Conservation (phyloP, 441 rosid species). For the Adansonia gregorii region DNA sequence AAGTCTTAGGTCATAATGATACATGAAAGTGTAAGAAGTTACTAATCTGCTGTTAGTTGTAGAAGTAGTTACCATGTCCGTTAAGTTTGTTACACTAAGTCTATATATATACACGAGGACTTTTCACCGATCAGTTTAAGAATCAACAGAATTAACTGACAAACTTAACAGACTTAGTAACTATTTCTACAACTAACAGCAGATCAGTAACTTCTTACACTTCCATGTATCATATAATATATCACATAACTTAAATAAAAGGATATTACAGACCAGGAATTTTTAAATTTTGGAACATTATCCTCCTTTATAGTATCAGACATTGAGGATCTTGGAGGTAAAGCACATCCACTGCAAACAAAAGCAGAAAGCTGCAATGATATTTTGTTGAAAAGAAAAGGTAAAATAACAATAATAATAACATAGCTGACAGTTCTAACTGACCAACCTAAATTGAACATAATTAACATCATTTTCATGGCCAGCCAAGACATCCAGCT, state of each 20-base stretch:
- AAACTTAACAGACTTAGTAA: too few species aligned
- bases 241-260: slow-evolving; percentile 13
- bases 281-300: slow-evolving; percentile 69
- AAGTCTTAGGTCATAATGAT: neutral
- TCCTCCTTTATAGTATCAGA: slow-evolving; percentile 68
- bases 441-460: slow-evolving; percentile 71
- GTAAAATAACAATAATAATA: neutral
- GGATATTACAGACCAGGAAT: slow-evolving; percentile 62
- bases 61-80: too few species aligned
- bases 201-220: too few species aligned
- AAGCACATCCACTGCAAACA: slow-evolving; percentile 74
- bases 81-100: too few species aligned
- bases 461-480: slow-evolving; percentile 88
- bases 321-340: slow-evolving; percentile 62
- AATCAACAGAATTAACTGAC: too few species aligned
- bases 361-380: slow-evolving; percentile 33
- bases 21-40: too few species aligned
- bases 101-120: too few species aligned
- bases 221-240: neutral
- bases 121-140: too few species aligned
- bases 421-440: neutral
- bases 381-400: slow-evolving; percentile 28
- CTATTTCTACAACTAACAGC: too few species aligned
- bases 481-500: slow-evolving; percentile 75
- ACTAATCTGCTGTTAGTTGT: too few species aligned